These are phyloP conservation scores for Piloderma croceum DNA, from an alignment of 768 basidiomycete genomes.

Conservation along the genomic window DNA sequence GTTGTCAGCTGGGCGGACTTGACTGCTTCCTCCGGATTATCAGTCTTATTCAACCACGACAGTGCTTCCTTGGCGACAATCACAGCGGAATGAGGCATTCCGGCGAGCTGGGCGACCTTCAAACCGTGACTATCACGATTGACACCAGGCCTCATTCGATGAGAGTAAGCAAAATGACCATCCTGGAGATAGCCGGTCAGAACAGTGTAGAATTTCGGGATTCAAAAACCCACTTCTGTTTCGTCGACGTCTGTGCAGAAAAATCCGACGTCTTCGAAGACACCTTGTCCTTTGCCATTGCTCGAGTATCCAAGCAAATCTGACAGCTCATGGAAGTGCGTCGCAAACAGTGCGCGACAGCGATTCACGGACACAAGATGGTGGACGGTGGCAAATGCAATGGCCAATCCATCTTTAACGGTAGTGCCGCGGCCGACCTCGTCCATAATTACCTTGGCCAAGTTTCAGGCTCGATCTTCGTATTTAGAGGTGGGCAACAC, in stretches of 20 bases:
- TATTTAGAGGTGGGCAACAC: slow-evolving; percentile 25
- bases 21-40: slow-evolving; percentile 13
- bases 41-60: slow-evolving; percentile 26
- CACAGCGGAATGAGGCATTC: slow-evolving; percentile 65
- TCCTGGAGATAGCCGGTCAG: slow-evolving; percentile 39
- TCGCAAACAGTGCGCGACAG: slow-evolving; percentile 90
- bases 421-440: slow-evolving; percentile 98
- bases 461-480: slow-evolving; percentile 6
- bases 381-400: slow-evolving; percentile 87
- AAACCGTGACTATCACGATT: slow-evolving; percentile 89
- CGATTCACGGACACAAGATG: slow-evolving; percentile 67
- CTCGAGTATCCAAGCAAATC: slow-evolving; percentile 69
- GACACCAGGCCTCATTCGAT: slow-evolving; percentile 74
- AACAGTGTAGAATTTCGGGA: not conserved
- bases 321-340: slow-evolving; percentile 95
- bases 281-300: slow-evolving; percentile 35
- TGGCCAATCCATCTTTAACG: slow-evolving; percentile 84
- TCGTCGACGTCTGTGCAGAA: slow-evolving; percentile 89
- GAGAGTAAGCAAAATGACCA: slow-evolving; percentile 77
- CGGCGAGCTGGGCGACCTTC: slow-evolving; percentile 84
- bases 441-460: slow-evolving; percentile 90
- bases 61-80: slow-evolving; percentile 55
- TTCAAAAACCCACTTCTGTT: slow-evolving; percentile 47
- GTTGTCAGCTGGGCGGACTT: slow-evolving; percentile 24
- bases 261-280: slow-evolving; percentile 66